Conservation (phyloP, 225 moss, liverwort and hornwort genomes). For the Takakia lepidozioides region DNA sequence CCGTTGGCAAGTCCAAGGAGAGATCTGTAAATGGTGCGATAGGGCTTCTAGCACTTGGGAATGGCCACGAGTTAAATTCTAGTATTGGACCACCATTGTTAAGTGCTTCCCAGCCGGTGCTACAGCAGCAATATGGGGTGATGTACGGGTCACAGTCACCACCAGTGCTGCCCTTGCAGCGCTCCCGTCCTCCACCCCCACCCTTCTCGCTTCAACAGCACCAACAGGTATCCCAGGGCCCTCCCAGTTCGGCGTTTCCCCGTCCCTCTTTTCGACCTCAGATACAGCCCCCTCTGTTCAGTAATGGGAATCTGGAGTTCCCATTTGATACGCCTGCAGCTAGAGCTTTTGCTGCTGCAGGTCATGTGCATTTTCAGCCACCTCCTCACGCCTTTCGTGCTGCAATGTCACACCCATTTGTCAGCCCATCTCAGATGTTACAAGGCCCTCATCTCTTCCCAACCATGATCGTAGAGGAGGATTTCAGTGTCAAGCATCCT, state of each 20-base stretch:
- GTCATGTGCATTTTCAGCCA: constrained; percentile 3
- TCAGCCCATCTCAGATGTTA: constrained; percentile 39
- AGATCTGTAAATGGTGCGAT: constrained; percentile 3
- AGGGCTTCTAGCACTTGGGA: constrained; percentile 1
- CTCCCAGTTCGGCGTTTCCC: constrained; percentile 19
- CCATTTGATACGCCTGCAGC: constrained; percentile 29
- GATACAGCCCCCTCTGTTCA: constrained; percentile 20
- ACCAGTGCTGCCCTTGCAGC: constrained; percentile 22
- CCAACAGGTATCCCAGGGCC: constrained; percentile 18
- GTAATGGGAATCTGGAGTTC: constrained; percentile 24
- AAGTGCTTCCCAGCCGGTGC: constrained; percentile 1
- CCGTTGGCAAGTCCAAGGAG: background rate
- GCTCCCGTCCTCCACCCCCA: constrained; percentile 13
- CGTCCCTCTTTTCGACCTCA: constrained; percentile 34
- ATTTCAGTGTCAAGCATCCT: constrained; percentile 28
- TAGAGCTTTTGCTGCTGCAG: constrained; percentile 20
- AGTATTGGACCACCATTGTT: background rate
- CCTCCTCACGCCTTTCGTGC: constrained; percentile 27
- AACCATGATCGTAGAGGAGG: constrained; percentile 34
- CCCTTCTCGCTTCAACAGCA: constrained; percentile 18
- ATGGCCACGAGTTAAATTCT: constrained; percentile 1
- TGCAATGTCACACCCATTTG: constrained; percentile 28
- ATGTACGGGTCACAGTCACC: constrained; percentile 12
- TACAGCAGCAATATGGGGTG: background rate
- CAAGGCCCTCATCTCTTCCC: constrained; percentile 44